These are phyloP conservation scores for Melampsora larici-populina DNA, from an alignment of 1,284 basidiomycete genomes.

Conservation along the genomic window DNA sequence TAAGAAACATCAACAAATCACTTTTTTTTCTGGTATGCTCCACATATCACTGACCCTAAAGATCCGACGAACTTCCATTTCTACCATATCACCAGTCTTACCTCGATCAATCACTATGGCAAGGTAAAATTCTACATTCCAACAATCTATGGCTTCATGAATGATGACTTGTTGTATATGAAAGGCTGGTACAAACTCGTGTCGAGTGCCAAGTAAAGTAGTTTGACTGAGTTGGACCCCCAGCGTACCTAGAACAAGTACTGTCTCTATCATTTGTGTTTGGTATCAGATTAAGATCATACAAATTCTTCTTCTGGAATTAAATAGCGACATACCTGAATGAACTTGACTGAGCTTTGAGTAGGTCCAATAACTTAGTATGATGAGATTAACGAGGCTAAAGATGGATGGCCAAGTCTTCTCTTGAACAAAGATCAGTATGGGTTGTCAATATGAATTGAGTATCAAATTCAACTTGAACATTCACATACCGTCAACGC, in stretches of 20 bases:
- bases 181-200: conserved; percentile 15
- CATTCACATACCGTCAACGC: neutral
- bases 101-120: conserved; percentile 24
- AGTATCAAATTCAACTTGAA: neutral
- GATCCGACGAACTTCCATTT: neutral
- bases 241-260: conserved; percentile 21
- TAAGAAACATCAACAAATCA: neutral
- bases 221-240: conserved; percentile 31
- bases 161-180: conserved; percentile 36
- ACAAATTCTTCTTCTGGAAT: neutral
- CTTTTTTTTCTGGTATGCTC: neutral
- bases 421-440: neutral
- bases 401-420: conserved; percentile 29
- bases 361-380: neutral
- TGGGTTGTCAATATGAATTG: neutral
- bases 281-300: neutral
- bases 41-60: neutral
- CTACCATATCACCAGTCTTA: neutral
- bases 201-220: conserved; percentile 2
- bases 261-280: conserved; percentile 6
- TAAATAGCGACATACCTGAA: conserved; percentile 17
- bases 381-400: neutral
- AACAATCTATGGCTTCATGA: conserved; percentile 41
- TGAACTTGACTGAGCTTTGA: conserved; percentile 10
- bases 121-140: conserved; percentile 38